Conservation (phyloP, 225 moss, liverwort and hornwort species). For the Lunularia cruciata region DNA sequence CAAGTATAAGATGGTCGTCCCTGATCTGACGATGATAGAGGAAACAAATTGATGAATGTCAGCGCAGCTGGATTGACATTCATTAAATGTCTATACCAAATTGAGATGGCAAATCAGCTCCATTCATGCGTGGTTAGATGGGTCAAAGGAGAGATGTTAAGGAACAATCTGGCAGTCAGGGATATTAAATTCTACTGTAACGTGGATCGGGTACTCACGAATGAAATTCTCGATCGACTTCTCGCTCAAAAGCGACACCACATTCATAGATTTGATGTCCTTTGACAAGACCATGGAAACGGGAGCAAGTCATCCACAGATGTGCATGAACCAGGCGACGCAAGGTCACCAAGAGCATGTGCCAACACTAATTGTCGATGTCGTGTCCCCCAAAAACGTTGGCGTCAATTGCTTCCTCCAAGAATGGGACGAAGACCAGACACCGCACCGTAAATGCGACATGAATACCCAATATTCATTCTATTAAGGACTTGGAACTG, state of each 20-base stretch:
- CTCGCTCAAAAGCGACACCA: constrained; percentile 62
- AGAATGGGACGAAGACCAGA: constrained; percentile 42
- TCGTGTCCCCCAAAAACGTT: constrained; percentile 61
- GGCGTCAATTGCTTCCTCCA: constrained; percentile 58
- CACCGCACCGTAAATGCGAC: no score
- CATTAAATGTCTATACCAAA: no score
- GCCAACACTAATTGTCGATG: constrained; percentile 75
- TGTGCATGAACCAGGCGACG: constrained; percentile 64
- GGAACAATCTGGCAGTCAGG: no score
- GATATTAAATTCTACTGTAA: background rate
- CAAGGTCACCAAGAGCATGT: constrained; percentile 53
- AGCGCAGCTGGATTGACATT: no score
- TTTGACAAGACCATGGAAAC: constrained; percentile 56
- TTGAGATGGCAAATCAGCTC: no score
- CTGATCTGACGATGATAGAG: no score
- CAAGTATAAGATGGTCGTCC: constrained; percentile 76
- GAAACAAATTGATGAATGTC: no score
- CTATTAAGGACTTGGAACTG: no score
- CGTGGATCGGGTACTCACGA: constrained; percentile 17
- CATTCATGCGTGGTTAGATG: no score
- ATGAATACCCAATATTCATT: no score
- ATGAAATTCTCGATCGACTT: constrained; percentile 75
- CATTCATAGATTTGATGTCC: constrained; percentile 65
- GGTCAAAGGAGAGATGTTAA: no score
- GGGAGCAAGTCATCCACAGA: constrained; percentile 66